Conservation (phyloP, 768 basidiomycete species). For the Rubroboletus pulcherrimus region DNA sequence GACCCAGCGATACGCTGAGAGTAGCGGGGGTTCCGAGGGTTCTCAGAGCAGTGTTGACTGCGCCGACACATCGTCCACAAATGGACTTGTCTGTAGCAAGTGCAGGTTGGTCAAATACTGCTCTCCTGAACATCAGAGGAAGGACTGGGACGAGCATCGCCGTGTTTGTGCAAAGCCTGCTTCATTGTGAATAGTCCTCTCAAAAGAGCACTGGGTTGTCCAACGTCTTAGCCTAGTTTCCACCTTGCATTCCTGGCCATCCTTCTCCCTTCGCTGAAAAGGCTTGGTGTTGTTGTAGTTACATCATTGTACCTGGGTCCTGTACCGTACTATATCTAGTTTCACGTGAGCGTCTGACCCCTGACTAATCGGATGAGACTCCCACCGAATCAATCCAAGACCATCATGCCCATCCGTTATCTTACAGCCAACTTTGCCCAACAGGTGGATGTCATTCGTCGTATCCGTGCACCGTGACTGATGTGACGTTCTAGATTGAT, state of each 20-base stretch:
- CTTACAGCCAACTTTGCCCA: conserved; percentile 72
- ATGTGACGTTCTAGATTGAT: conserved; percentile 63
- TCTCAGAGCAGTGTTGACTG: conserved; percentile 43
- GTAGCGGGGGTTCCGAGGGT: conserved; percentile 44
- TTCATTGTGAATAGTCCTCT: conserved; percentile 8
- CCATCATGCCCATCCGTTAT: conserved; percentile 55
- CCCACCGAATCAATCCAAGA: background rate
- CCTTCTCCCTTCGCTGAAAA: background rate
- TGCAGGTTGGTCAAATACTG: conserved; percentile 79
- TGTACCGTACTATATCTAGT: conserved; percentile 1
- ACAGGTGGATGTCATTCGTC: conserved; percentile 44
- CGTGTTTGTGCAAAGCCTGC: conserved; percentile 55
- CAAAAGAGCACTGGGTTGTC: background rate
- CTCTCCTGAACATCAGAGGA: conserved; percentile 67
- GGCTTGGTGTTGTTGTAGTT: background rate
- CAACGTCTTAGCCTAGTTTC: background rate
- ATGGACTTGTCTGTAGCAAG: conserved; percentile 68
- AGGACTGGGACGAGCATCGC: conserved; percentile 77
- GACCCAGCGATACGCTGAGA: conserved; percentile 27
- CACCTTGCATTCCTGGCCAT: background rate
- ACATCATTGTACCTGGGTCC: conserved; percentile 1
- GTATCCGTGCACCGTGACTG: background rate
- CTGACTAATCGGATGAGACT: background rate
- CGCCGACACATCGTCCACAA: conserved; percentile 26
- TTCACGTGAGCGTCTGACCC: background rate